Conservation (phyloP, 108 stramenopile species). For the Pinguiococcus pyrenoidosus region DNA sequence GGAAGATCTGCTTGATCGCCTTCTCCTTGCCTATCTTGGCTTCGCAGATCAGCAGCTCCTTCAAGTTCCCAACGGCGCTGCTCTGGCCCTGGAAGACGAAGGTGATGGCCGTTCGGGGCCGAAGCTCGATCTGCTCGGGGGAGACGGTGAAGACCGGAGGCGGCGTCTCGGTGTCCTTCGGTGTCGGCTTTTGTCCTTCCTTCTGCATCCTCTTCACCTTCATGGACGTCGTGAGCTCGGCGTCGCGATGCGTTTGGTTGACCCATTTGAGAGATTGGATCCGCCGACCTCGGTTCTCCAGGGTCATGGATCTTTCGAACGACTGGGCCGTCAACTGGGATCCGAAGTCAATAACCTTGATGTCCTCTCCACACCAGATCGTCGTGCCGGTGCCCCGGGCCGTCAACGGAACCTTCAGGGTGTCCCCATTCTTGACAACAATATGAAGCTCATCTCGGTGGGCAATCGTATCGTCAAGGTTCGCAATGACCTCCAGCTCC, state of each 20-base stretch:
- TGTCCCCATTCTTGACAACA: conserved; percentile 46
- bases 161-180: conserved; percentile 2
- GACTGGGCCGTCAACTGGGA: conserved; percentile 26
- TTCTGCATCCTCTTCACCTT: conserved; percentile 28
- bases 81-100: conserved; percentile 37
- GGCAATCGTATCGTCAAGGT: conserved; percentile 36
- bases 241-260: conserved; percentile 33
- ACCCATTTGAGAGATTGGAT: conserved; percentile 35
- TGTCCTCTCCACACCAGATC: conserved; percentile 37
- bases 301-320: conserved; percentile 33
- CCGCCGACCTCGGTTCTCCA: conserved; percentile 54
- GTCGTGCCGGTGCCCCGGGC: conserved; percentile 46
- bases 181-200: conserved; percentile 7
- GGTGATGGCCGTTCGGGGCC: conserved; percentile 40
- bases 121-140: conserved; percentile 32
- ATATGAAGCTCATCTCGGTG: conserved; percentile 46
- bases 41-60: conserved; percentile 32
- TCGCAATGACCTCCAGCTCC: conserved; percentile 31
- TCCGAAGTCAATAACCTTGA: conserved; percentile 35
- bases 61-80: background rate
- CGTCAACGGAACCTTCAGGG: conserved; percentile 18
- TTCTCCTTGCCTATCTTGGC: conserved; percentile 43
- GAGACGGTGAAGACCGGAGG: conserved; percentile 11
- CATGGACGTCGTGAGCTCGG: conserved; percentile 4
- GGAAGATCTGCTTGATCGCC: conserved; percentile 14